Evolutionary conservation across 176 grass and related monocot species (phyloP), one percentile per base, ranked within the genome.

Genomic region (Rhipidocladum racemiflorum): DNA sequence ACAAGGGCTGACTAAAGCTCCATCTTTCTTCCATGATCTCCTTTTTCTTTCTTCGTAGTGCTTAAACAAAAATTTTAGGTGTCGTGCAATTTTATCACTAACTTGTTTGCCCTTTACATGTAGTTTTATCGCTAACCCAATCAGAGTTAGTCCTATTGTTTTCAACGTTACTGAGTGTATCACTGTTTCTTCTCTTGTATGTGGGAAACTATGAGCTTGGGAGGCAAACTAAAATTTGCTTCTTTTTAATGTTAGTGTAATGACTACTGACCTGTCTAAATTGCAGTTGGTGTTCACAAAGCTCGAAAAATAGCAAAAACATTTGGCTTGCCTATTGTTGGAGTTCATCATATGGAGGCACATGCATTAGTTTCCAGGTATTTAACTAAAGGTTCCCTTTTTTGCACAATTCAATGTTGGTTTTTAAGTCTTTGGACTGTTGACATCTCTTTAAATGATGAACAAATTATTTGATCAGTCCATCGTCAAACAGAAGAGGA

Each of bases 361-460:
- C 92, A 97, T 72, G 84, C 92, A 86, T 86, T 97, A 83, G 95
- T 97, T 92, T 91, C 95, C 78, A 97, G 95, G 95, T 94, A 87
- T 75, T 74, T 59, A 80, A 73, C 20, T 84, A n/a, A 75, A 44
- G n/a, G 23, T 72, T 24, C 34, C 48, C 28, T 80, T 85, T 36
- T 25, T 35, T 79, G 43, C 72, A 61, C 25, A 39, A 53, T 67
- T 56, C 2, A 74, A 15, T 12, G 20, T 36, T 74, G n/a, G 5
- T 69, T 42, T 71, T 70, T 24, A 57, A 60, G 16, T 49, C 12
- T 40, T 4, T 78, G 21, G 36, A 43, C 3, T 48, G 68, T 45
- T 67, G 28, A 14, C 15, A 24, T 79, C 42, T 61, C 9, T 48
- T 64, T 57, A 60, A 53, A 60, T 79, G 68, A 7, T 30, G 28